Conservation (phyloP, 2,329 filamentous ascomycete species). For the Talaromyces piceae region DNA sequence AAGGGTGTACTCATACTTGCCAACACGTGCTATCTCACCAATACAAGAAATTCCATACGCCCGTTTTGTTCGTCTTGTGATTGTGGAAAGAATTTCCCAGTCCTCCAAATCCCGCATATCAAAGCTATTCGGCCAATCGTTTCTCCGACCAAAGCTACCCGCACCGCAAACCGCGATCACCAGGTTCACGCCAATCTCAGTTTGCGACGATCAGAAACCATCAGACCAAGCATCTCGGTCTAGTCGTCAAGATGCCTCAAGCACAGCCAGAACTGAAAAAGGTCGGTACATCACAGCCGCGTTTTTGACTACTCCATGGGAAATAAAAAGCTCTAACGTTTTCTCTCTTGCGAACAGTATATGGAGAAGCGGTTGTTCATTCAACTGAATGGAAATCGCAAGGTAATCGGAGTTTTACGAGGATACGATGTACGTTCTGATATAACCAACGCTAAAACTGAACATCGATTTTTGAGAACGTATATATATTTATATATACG, state of each 20-base stretch:
- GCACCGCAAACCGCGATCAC: conserved; percentile 13
- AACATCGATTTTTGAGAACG: no score
- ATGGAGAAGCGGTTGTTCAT: conserved; percentile 98
- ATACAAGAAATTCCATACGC: neutral
- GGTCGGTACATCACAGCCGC: conserved; percentile 47
- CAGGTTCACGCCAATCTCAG: neutral
- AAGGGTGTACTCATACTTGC: conserved; percentile 51
- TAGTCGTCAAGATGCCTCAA: conserved; percentile 72
- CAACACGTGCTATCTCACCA: neutral
- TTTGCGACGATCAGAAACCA: conserved; percentile 13
- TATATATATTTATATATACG: no score
- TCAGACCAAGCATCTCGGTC: conserved; percentile 13
- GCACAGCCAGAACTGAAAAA: conserved; percentile 99
- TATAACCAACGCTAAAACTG: neutral
- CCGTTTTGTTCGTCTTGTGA: neutral
- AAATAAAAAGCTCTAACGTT: conserved; percentile 13
- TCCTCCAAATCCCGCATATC: conserved; percentile 13
- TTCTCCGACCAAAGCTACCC: conserved; percentile 24
- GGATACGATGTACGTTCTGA: conserved; percentile 76
- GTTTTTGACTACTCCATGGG: conserved; percentile 9
- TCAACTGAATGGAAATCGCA: conserved; percentile 94
- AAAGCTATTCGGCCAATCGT: conserved; percentile 26
- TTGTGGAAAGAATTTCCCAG: neutral
- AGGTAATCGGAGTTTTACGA: conserved; percentile 87
- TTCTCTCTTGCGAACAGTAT: conserved; percentile 55